phyloP scores from a whole-genome alignment of 2,329 filamentous ascomycete genomes.

The Epichloe amarillans region DNA sequence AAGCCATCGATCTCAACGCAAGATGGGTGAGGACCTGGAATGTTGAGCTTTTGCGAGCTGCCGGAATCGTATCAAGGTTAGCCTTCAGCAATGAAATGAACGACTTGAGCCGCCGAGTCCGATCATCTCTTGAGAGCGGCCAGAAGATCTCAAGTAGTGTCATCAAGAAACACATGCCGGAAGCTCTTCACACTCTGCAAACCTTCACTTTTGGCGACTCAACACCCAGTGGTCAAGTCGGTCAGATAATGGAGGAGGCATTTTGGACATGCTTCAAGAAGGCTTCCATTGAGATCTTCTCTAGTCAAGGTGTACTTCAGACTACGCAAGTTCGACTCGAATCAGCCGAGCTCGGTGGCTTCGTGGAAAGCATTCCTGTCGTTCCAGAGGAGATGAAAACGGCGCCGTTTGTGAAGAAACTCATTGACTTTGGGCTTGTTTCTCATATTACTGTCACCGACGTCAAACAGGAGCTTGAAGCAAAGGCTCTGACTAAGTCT shows the following conservation, averaged over 20 bases:
- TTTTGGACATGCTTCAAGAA: slow-evolving; percentile 89
- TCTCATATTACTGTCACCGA: slow-evolving; percentile 77
- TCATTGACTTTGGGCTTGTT: slow-evolving; percentile 78
- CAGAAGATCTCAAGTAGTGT: slow-evolving; percentile 47
- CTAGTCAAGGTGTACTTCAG: slow-evolving; percentile 74
- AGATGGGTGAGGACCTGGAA: slow-evolving; percentile 95
- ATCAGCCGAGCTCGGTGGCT: slow-evolving; percentile 50
- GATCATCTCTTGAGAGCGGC: slow-evolving; percentile 29
- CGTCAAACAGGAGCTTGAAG: slow-evolving; percentile 69
- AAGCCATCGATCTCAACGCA: slow-evolving; percentile 93
- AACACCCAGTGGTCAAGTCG: slow-evolving; percentile 73
- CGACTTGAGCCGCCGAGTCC: slow-evolving; percentile 52
- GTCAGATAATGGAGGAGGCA: slow-evolving; percentile 79
- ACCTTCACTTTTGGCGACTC: slow-evolving; percentile 85
- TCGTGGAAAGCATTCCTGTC: slow-evolving; percentile 80
- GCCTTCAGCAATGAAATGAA: slow-evolving; percentile 82
- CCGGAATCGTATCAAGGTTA: slow-evolving; percentile 79
- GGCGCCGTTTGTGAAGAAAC: slow-evolving; percentile 62
- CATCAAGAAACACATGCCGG: slow-evolving; percentile 55
- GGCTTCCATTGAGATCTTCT: slow-evolving; percentile 75
- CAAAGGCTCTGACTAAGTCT: slow-evolving; percentile 62
- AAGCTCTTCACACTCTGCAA: slow-evolving; percentile 70
- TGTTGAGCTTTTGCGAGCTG: slow-evolving; percentile 77
- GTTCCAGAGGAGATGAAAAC: slow-evolving; percentile 64
- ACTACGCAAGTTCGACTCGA: slow-evolving; percentile 70